phyloP scores from a whole-genome alignment of 2,329 filamentous ascomycete species.

The Ceratocystis variospora region DNA sequence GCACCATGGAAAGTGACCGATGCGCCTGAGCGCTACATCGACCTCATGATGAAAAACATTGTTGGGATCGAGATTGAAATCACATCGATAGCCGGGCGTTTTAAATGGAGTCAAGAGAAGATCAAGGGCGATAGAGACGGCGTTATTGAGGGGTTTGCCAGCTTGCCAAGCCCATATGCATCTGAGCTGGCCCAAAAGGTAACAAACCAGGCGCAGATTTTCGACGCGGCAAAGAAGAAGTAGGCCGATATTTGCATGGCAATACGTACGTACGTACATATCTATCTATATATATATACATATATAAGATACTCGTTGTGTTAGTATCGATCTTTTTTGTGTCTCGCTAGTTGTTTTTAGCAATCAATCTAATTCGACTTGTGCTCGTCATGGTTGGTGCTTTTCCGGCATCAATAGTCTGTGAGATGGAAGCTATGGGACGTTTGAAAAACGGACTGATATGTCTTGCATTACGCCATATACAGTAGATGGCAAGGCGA shows the following conservation, averaged over 20 bases:
- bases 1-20: slow-evolving; percentile 43
- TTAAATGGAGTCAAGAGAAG: slow-evolving; percentile 54
- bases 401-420: no score
- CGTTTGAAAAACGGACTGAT: no score
- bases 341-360: no score
- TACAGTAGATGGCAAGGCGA: no score
- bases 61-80: slow-evolving; percentile 48
- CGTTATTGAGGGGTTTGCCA: slow-evolving; percentile 41
- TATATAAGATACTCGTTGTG: no score
- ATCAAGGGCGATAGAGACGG: slow-evolving; percentile 39
- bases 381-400: no score
- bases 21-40: slow-evolving; percentile 42
- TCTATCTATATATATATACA: no score
- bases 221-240: neutral
- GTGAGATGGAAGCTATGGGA: no score
- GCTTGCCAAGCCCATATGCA: neutral
- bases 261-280: no score
- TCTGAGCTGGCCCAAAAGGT: neutral
- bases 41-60: slow-evolving; percentile 44
- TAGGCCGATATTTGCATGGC: neutral
- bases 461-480: no score
- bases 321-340: no score
- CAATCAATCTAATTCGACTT: no score
- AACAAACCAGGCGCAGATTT: neutral
- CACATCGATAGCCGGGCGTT: slow-evolving; percentile 43